Percentiles rank a stretch among this genome's conserved stretches.
These are phyloP conservation scores for Sarocladiaceae sp. DNA, from an alignment of 2,329 filamentous ascomycete genomes.

Conservation along the genomic window DNA sequence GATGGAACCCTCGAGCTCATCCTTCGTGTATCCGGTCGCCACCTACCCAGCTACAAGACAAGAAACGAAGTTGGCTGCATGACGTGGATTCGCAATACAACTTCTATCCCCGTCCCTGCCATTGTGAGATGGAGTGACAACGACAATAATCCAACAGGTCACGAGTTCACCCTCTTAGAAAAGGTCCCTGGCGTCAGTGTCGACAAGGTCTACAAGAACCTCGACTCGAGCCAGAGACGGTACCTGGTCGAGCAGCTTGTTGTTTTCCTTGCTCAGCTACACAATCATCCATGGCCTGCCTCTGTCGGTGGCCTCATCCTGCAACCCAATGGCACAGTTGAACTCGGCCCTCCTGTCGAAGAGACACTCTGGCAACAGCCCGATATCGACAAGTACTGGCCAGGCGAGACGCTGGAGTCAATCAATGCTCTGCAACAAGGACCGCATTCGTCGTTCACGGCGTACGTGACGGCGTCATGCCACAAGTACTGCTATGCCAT, in stretches of 20 bases:
- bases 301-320: no score
- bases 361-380: neutral
- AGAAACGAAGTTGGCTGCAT: conserved; percentile 29
- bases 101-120: conserved; percentile 26
- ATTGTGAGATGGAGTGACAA: conserved; percentile 22
- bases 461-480: no score
- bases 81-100: conserved; percentile 25
- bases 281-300: neutral
- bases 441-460: no score
- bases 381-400: conserved; percentile 1
- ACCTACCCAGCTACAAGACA: conserved; percentile 29
- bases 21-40: conserved; percentile 28
- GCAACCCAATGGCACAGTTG: no score
- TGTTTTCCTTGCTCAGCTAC: conserved; percentile 21
- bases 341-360: neutral
- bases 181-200: conserved; percentile 21
- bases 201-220: conserved; percentile 20
- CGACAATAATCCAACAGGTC: conserved; percentile 20
- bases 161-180: conserved; percentile 27
- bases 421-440: no score
- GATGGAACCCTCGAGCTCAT: conserved; percentile 16
- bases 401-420: neutral
- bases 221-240: conserved; percentile 12
- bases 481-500: no score
- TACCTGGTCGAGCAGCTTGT: conserved; percentile 17